Evolutionary conservation across 805 yeast genomes (phyloP), one percentile per base, ranked within the genome.

Genomic region (Hanseniaspora occidentalis): DNA sequence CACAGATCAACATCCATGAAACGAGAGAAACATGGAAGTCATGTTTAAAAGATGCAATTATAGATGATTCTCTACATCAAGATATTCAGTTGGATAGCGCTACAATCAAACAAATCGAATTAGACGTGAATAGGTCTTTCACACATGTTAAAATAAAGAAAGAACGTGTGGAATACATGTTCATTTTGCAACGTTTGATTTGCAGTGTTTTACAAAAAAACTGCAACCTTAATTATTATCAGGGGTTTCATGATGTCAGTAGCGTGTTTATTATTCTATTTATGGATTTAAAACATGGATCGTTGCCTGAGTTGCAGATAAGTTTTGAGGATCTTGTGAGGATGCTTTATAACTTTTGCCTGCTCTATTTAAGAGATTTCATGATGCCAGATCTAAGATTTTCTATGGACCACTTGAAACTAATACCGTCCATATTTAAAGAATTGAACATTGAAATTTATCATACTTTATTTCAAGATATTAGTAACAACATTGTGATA

Each of bases 221-320:
- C 47, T 88, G 88, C 0, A 51, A 58, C 3, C 62, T 88, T 33
- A 66, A 74, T 43, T 89, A 89, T 58, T 89, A 86, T 57, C 98
- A 89, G 60, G 98, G 98, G 0, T 84, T 71, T 57, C 97, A 89
- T 58, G 97, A 92, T 51, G 65, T 92, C 17, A 86, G 84, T 1
- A 69, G 83, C 27, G 69, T 82, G 4, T 64, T 83, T 6, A 60
- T 82, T 4, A 53, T 79, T 14, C 72, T 79, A 1, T 73, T 76
- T 43, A 56, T 43, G 8, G 45, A 44, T 24, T 20, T 26, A 16
- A 26, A n/a, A 6, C 36, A 34, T 34, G 22, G 10, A 19, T 83
- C 6, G 61, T 82, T 4, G 53, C 79, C n/a, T 73, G 80, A 1
- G 73, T 76, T 43, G 55, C 40, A 14, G 44, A 49, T 48, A 11